A percentile compares a stretch with the other conserved stretches of the same genome.
phyloP scores from a whole-genome alignment of 805 yeast species.

The Sugiyamaella qingdaonensis region DNA sequence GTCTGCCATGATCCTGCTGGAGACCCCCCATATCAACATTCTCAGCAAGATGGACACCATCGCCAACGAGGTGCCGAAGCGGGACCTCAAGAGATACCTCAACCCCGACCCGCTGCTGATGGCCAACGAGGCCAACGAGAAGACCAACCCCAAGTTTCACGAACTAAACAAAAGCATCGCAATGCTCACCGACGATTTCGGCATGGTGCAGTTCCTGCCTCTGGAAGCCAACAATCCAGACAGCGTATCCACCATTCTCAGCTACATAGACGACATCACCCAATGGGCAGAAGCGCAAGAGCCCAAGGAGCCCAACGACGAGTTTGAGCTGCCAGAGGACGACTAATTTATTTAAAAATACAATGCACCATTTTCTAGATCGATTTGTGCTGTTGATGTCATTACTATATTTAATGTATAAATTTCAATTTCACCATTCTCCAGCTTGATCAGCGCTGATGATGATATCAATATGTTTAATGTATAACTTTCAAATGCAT shows the following conservation, averaged over 20 bases:
- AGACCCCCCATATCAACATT: conserved; percentile 90
- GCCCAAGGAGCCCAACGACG: conserved; percentile 92
- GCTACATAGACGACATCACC: conserved; percentile 93
- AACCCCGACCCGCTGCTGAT: conserved; percentile 88
- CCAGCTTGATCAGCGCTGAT: too few species aligned
- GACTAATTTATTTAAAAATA: conserved; percentile 32
- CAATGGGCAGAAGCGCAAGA: conserved; percentile 98
- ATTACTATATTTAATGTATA: not conserved
- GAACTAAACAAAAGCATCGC: conserved; percentile 79
- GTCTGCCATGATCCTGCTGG: conserved; percentile 96
- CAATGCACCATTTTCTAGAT: not conserved
- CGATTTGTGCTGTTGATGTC: not conserved
- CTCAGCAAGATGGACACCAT: conserved; percentile 83
- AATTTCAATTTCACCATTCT: too few species aligned
- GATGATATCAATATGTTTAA: too few species aligned
- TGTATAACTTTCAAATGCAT: too few species aligned
- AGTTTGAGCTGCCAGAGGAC: conserved; percentile 45
- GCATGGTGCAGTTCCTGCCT: conserved; percentile 97
- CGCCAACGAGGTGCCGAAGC: conserved; percentile 69
- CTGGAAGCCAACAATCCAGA: conserved; percentile 74
- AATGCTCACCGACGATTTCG: conserved; percentile 90
- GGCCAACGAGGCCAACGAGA: conserved; percentile 45
- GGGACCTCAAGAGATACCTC: conserved; percentile 74
- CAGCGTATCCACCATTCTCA: conserved; percentile 73
- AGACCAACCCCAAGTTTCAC: conserved; percentile 59